Conservation (phyloP, 148 eudicot species). For the Polygonum aviculare region DNA sequence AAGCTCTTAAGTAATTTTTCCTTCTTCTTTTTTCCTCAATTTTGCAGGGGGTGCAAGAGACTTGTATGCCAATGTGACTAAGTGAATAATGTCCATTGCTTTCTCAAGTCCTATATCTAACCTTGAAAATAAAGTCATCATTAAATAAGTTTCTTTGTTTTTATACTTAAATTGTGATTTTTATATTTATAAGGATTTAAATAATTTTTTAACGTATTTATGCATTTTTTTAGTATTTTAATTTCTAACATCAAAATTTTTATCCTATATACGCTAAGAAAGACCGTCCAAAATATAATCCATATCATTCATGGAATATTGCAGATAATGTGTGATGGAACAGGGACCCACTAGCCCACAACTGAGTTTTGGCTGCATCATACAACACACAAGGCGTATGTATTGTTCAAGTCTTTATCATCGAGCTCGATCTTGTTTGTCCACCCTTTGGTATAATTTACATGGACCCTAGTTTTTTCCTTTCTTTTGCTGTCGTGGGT, state of each 20-base stretch:
- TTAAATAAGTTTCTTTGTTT: no score
- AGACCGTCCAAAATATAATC: no score
- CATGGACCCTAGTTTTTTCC: not conserved
- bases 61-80: not conserved
- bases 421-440: not conserved
- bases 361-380: not conserved
- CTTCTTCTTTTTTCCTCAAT: not conserved
- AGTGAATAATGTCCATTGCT: no score
- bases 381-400: not conserved
- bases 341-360: not conserved
- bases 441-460: not conserved
- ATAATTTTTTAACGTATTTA: no score
- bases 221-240: no score
- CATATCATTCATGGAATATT: not conserved
- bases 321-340: not conserved
- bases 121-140: no score
- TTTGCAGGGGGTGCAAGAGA: constrained; percentile 47
- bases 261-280: no score
- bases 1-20: not conserved
- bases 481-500: no score
- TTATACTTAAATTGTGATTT: no score
- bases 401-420: not conserved
- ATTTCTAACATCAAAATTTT: no score
- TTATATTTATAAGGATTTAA: no score
- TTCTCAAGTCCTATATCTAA: no score